Evolutionary conservation across 768 basidiomycete genomes (phyloP), one percentile per base, ranked within the genome.

Genomic region (Podaxis pistillaris): DNA sequence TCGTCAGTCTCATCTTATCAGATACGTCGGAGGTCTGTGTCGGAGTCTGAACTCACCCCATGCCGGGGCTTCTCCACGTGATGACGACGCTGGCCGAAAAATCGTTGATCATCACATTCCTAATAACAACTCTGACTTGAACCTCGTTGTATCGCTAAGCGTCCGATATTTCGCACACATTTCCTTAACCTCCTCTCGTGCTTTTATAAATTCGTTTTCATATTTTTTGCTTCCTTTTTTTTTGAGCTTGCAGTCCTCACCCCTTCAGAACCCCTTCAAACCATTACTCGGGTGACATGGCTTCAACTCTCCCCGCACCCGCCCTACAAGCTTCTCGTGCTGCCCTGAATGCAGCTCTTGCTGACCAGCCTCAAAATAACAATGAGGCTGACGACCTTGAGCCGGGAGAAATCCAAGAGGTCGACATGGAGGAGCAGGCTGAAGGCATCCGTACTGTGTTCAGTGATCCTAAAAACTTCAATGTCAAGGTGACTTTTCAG

Each of bases 401-500:
- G 73, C 86, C 87, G 11, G 93, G 92, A 63, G 92, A 95, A 78
- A 88, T 92, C 54, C 90, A 91, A 75, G 94, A 94, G 73, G 82
- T 91, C 52, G 88, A 91, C 70, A 91, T 93, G 89, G 81, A 90
- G 68, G 83, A 86, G 30, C 91, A 92, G 72, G 90, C 90, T 40
- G 90, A 93, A 60, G 84, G 81, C 60, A 91, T 95, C 70, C 85
- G 89, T 68, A 98, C 97, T 24, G 92, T 99, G 53, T 98, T 99
- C 77, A 94, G 86, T 69, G 91, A 96, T 77, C 88, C 93, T 22
- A 87, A 83, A 69, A 91, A 91, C 70, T 98, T 98, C 79, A 98
- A 96, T 72, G 94, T 98, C 79, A 98, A 98, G 83, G 96, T 96
- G 54, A 51, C 71, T 69, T 22, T 40, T 28, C 54, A 11, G 36